phyloP scores from a whole-genome alignment of 2,329 filamentous ascomycete genomes.

The Fusarium sororula region DNA sequence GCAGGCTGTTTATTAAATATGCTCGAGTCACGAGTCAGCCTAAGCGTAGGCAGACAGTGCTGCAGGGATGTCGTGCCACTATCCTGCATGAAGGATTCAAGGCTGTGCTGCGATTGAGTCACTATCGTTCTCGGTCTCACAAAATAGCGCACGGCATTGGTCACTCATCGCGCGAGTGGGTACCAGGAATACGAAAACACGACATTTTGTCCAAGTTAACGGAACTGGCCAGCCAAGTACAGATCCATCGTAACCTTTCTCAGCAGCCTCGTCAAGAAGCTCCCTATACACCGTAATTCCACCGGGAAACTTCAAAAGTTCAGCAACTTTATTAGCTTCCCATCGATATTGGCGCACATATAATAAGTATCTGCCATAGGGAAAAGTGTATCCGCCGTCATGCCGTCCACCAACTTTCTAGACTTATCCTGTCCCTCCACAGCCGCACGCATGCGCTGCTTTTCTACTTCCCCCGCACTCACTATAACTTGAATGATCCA shows the following conservation, averaged over 20 bases:
- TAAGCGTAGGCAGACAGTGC: not conserved
- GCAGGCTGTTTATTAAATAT: not conserved
- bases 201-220: not conserved
- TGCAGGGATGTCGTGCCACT: not conserved
- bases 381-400: not conserved
- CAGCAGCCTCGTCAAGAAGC: too few relatives aligned
- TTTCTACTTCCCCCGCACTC: accelerated
- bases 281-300: not conserved
- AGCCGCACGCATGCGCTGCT: not conserved
- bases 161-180: not conserved
- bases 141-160: not conserved
- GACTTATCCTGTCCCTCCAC: not conserved
- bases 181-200: not conserved
- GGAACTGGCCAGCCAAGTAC: too few relatives aligned
- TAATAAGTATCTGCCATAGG: too few relatives aligned
- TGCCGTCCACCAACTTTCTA: not conserved
- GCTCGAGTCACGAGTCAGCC: not conserved
- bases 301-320: accelerated
- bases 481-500: not conserved
- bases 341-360: not conserved
- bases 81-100: not conserved
- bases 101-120: not conserved
- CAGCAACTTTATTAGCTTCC: too few relatives aligned
- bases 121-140: not conserved
- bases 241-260: not conserved